phyloP scores from a whole-genome alignment of 148 eudicot species.

The Spergularia bocconei region DNA sequence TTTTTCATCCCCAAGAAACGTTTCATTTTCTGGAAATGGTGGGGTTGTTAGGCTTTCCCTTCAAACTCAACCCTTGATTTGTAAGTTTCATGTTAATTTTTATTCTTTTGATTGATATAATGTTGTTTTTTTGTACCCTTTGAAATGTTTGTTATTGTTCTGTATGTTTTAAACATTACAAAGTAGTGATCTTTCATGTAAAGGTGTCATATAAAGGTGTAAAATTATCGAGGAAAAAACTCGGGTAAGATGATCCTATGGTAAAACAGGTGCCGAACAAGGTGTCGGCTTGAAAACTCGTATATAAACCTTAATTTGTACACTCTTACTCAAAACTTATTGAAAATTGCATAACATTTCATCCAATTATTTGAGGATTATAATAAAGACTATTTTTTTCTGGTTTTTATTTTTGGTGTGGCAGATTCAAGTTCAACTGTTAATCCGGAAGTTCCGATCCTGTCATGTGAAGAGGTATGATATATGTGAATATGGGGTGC shows the following conservation, averaged over 20 bases:
- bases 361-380: background rate
- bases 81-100: constrained; percentile 18
- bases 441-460: constrained; percentile 49
- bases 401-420: background rate
- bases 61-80: constrained; percentile 26
- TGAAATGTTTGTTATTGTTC: too few relatives aligned
- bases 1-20: background rate
- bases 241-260: too few relatives aligned
- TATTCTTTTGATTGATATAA: background rate
- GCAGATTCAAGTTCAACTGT: constrained; percentile 40
- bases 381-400: background rate
- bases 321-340: too few relatives aligned
- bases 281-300: too few relatives aligned
- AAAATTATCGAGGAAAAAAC: too few relatives aligned
- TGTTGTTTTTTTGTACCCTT: too few relatives aligned
- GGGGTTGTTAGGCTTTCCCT: constrained; percentile 22
- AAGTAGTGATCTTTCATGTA: too few relatives aligned
- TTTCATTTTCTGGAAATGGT: constrained; percentile 25
- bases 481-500: background rate
- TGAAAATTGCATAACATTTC: background rate
- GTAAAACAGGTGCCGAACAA: too few relatives aligned
- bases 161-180: too few relatives aligned
- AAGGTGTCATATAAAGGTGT: too few relatives aligned
- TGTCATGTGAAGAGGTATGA: constrained; percentile 65
- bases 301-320: too few relatives aligned